Conservation (phyloP, 352 stramenopile genomes). For the Phytophthora crassamura region DNA sequence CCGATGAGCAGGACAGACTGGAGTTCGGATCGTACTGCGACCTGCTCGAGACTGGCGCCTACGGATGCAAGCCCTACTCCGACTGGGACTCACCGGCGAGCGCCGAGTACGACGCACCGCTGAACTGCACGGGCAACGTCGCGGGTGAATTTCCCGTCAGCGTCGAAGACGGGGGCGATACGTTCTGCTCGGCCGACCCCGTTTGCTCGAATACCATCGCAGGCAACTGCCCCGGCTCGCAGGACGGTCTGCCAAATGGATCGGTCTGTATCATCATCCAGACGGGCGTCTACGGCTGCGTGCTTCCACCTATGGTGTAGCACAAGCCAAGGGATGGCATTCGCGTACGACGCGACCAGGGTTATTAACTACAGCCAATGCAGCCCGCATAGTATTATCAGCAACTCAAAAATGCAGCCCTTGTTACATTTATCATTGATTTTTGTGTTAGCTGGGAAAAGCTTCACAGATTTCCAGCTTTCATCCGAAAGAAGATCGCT, state of each 20-base stretch:
- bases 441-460: too few relatives aligned
- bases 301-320: not conserved
- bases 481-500: too few relatives aligned
- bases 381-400: too few relatives aligned
- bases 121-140: conserved; percentile 26
- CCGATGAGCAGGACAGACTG: conserved; percentile 12
- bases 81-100: conserved; percentile 4
- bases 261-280: conserved; percentile 31
- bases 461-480: too few relatives aligned
- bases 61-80: conserved; percentile 29
- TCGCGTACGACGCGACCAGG: too few relatives aligned
- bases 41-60: conserved; percentile 31
- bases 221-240: conserved; percentile 19
- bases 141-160: conserved; percentile 24
- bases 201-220: conserved; percentile 20
- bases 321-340: too few relatives aligned
- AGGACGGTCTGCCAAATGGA: conserved; percentile 13
- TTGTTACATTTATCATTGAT: too few relatives aligned
- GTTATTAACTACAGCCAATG: too few relatives aligned
- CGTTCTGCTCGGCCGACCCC: conserved; percentile 16
- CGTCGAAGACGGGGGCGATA: conserved; percentile 9
- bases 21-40: conserved; percentile 37
- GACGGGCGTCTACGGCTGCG: conserved; percentile 35
- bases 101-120: conserved; percentile 18
- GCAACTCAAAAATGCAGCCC: too few relatives aligned